Percentiles rank a stretch among this genome's conserved stretches.
Conservation (phyloP, 345 rosid species). For the Eucalyptus pauciflora region DNA sequence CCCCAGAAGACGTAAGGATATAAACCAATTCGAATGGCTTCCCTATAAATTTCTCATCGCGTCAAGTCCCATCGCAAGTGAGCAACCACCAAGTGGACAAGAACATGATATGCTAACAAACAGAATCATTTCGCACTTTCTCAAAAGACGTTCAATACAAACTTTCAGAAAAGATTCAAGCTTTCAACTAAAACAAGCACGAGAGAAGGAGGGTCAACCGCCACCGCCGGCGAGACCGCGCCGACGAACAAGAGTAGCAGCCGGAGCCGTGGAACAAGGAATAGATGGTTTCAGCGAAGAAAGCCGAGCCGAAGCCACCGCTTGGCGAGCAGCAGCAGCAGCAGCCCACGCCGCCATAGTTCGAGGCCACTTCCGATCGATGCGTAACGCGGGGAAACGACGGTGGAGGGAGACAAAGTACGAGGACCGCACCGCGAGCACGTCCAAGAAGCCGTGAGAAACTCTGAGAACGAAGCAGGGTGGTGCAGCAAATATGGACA, state of each 20-base stretch:
- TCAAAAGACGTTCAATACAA: neutral
- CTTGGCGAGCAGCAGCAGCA: neutral
- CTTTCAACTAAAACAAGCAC: neutral
- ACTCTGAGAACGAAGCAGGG: neutral
- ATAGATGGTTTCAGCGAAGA: neutral
- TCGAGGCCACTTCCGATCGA: neutral
- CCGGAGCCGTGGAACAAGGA: neutral
- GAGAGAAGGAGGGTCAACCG: constrained; percentile 1
- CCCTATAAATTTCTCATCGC: neutral
- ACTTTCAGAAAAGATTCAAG: neutral
- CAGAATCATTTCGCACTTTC: neutral
- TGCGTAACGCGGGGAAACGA: neutral
- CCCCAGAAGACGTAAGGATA: neutral
- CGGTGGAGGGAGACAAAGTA: neutral
- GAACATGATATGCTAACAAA: neutral
- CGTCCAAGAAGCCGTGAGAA: neutral
- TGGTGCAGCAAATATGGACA: neutral
- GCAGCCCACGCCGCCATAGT: neutral
- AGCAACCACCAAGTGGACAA: neutral
- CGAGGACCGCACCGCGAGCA: neutral
- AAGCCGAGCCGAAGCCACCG: neutral
- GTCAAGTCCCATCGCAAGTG: neutral
- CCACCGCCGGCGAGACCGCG: constrained; percentile 27
- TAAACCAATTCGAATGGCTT: neutral
- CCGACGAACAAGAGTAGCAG: constrained; percentile 12